These are phyloP conservation scores for Phytophthora foliorum DNA, from an alignment of 352 stramenopile genomes.

Conservation along the genomic window DNA sequence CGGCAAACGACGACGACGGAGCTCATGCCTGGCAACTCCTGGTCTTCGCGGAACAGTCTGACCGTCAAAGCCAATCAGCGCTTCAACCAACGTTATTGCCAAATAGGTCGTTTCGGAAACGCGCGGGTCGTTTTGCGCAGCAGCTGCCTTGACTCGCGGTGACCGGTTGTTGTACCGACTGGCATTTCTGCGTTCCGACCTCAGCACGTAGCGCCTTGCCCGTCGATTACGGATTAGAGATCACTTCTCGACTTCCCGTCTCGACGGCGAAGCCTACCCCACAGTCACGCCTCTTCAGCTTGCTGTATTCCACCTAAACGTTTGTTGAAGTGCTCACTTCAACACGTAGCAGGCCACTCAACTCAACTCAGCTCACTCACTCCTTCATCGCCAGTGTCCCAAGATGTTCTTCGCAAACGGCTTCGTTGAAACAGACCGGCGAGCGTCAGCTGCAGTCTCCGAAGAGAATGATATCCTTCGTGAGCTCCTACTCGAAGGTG, in stretches of 20 bases:
- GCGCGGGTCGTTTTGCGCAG: conserved; percentile 37
- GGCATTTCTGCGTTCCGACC: conserved; percentile 37
- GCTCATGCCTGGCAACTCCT: conserved; percentile 24
- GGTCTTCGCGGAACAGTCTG: conserved; percentile 36
- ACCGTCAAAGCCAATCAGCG: conserved; percentile 26
- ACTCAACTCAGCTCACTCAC: conserved; percentile 8
- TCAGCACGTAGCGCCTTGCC: conserved; percentile 26
- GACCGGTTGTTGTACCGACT: conserved; percentile 29
- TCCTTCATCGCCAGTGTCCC: conserved; percentile 10
- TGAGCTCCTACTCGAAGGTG: conserved; percentile 74
- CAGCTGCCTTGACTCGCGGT: conserved; percentile 36
- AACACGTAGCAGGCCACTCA: conserved; percentile 37
- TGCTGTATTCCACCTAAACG: conserved; percentile 51
- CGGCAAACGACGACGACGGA: conserved; percentile 14
- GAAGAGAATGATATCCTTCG: conserved; percentile 84
- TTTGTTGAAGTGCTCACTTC: conserved; percentile 44
- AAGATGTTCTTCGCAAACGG: conserved; percentile 82
- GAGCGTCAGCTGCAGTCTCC: conserved; percentile 34
- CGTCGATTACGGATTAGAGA: conserved; percentile 25
- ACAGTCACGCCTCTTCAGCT: conserved; percentile 43
- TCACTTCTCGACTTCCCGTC: conserved; percentile 57
- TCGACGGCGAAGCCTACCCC: conserved; percentile 39
- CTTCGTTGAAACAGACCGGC: conserved; percentile 74
- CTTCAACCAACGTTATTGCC: conserved; percentile 32
- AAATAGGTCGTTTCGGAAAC: conserved; percentile 46